Conservation (phyloP, 805 yeast genomes). For the Lipomyces yamanashiensis region DNA sequence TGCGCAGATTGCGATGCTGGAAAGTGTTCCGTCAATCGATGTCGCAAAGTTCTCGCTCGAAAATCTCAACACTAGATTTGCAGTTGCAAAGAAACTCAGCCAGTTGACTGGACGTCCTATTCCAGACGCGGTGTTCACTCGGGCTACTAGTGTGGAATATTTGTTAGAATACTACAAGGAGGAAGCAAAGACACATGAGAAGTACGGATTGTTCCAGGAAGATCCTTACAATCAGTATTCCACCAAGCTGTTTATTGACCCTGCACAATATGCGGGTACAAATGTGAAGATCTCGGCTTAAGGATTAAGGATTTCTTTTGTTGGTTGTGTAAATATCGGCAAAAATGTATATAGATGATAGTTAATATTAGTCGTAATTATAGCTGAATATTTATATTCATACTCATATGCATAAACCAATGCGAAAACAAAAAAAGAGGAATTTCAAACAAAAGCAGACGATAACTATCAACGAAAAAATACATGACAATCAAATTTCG, state of each 20-base stretch:
- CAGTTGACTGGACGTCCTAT: slow-evolving; percentile 31
- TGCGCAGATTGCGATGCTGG: slow-evolving; percentile 12
- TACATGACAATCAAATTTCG: background rate
- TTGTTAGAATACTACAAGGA: slow-evolving; percentile 16
- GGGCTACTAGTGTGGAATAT: slow-evolving; percentile 17
- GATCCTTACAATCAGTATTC: slow-evolving; percentile 30
- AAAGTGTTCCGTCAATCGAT: slow-evolving; percentile 8
- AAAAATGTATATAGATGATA: slow-evolving; percentile 11
- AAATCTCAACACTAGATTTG: slow-evolving; percentile 22
- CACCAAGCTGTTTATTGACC: slow-evolving; percentile 29
- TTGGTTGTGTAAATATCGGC: background rate
- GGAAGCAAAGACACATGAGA: slow-evolving; percentile 14
- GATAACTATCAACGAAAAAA: background rate
- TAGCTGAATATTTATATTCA: background rate
- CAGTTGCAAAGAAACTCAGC: slow-evolving; percentile 24
- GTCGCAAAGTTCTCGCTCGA: slow-evolving; percentile 8
- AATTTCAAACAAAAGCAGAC: background rate
- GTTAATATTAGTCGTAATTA: background rate
- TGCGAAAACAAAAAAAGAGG: background rate
- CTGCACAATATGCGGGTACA: slow-evolving; percentile 25
- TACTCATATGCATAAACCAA: background rate
- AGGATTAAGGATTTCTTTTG: background rate
- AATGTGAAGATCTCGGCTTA: slow-evolving; percentile 29
- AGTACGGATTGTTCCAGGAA: slow-evolving; percentile 28
- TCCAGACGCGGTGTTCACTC: slow-evolving; percentile 25